These are phyloP conservation scores for Penicillium brasilianum DNA, from an alignment of 2,329 filamentous ascomycete species.

Conservation along the genomic window DNA sequence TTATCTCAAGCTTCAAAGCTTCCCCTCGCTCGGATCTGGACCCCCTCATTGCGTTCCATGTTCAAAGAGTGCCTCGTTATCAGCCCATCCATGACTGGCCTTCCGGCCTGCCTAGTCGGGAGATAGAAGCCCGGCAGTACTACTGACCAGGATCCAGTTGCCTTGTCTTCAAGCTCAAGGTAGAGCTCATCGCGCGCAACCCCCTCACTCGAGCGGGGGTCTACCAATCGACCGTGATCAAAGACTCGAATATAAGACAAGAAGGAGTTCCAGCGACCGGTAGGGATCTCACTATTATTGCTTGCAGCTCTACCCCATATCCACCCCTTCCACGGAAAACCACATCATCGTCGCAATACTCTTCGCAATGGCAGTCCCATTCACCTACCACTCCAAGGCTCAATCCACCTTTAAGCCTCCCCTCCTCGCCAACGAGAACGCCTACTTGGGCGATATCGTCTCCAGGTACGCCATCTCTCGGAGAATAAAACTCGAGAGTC, in stretches of 20 bases:
- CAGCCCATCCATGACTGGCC: slow-evolving; percentile 1
- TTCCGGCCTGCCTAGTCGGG: slow-evolving; percentile 21
- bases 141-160: slow-evolving; percentile 13
- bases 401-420: slow-evolving; percentile 67
- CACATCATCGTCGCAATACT: slow-evolving; percentile 14
- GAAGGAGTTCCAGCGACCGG: background rate
- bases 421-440: slow-evolving; percentile 70
- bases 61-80: background rate
- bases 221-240: background rate
- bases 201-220: slow-evolving; percentile 13
- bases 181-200: background rate
- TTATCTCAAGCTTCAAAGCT: slow-evolving; percentile 12
- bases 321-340: background rate
- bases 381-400: slow-evolving; percentile 62
- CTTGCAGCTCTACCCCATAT: background rate
- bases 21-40: slow-evolving; percentile 17
- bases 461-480: slow-evolving; percentile 50
- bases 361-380: slow-evolving; percentile 47
- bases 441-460: slow-evolving; percentile 67
- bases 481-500: background rate
- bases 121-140: slow-evolving; percentile 21
- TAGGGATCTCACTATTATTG: background rate
- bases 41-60: slow-evolving; percentile 19
- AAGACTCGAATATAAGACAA: background rate
- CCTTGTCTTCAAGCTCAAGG: slow-evolving; percentile 2